These are phyloP conservation scores for Rutstroemia sp. DNA, from an alignment of 2,329 filamentous ascomycete species.

Conservation along the genomic window DNA sequence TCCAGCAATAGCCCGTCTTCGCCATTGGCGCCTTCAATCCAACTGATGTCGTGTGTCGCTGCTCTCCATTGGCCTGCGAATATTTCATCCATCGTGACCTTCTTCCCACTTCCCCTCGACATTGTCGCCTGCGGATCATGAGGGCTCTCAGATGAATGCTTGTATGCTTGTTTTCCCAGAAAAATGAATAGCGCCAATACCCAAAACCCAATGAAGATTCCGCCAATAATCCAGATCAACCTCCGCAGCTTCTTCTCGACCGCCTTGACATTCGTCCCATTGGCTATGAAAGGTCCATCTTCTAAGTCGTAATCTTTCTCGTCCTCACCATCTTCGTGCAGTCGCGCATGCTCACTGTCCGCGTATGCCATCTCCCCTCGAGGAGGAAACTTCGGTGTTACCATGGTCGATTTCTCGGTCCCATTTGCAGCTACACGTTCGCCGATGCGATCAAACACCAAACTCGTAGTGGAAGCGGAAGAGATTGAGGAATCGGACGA, in stretches of 20 bases:
- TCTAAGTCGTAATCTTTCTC: conserved; percentile 39
- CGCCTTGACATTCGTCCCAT: conserved; percentile 33
- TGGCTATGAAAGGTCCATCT: conserved; percentile 33
- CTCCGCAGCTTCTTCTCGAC: conserved; percentile 61
- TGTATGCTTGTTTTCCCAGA: conserved; percentile 56
- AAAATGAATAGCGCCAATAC: conserved; percentile 59
- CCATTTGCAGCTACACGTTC: conserved; percentile 34
- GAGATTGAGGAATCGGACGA: conserved; percentile 54
- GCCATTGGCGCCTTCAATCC: conserved; percentile 67
- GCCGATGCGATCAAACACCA: conserved; percentile 71
- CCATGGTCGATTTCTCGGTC: conserved; percentile 20
- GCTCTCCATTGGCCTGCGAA: conserved; percentile 58
- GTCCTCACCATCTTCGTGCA: conserved; percentile 22
- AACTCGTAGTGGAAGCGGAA: conserved; percentile 67
- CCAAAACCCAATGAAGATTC: conserved; percentile 61
- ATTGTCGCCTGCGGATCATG: conserved; percentile 62
- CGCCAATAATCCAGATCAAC: conserved; percentile 46
- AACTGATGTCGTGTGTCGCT: conserved; percentile 59
- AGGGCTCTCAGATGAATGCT: conserved; percentile 53
- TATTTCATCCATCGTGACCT: conserved; percentile 66
- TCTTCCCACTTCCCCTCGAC: conserved; percentile 58
- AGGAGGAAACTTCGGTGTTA: conserved; percentile 23
- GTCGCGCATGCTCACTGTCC: conserved; percentile 21
- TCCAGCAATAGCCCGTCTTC: conserved; percentile 84
- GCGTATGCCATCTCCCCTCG: conserved; percentile 21